Base-by-base conservation (phyloP, 2,329 filamentous ascomycete species). In the Phaeosphaeriaceae sp. region DNA sequence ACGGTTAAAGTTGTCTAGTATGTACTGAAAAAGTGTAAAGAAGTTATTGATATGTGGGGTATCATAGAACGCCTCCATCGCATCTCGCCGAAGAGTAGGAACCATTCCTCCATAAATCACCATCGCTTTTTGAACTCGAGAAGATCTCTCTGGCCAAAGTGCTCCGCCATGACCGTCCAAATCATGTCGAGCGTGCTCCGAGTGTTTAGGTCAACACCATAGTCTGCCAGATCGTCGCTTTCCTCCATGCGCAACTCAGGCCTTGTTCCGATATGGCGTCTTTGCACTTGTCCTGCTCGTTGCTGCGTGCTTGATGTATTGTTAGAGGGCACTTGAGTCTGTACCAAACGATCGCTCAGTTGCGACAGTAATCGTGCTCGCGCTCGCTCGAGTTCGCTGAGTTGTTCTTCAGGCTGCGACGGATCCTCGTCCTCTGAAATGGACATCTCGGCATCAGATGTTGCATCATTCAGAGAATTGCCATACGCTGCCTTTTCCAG, bases 181-280 rank as follows among this genome's bases (percentile, higher is more conserved):
- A 97, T 92, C 92, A 97, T 97, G 78, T 96, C 94, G 32, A 97
- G 83, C 43, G 93, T 93, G n/a, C 88, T 90, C 26, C 86, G 83
- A 1, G 75, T 79, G 54, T 79, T 78, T 30, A 67, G 61, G 22
- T 71, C 81, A 83, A 83, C 73, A 85, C 19, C 43, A 23, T 24
- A 49, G 53, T 48, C 32, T n/a, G 17, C 32, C n/a, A 30, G 19
- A 3, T 21, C 22, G 22, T 44, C 24, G 24, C 22, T 9, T 40
- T 30, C 44, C 19, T 23, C 26, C 26, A n/a, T 53, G 17, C n/a
- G 15, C 35, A 13, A 40, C 35, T 40, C 4, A n/a, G 15, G 35
- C 35, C 35, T n/a, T 8, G 6, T 17, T 40, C 15, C 15, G 30
- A 19, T 19, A 6, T 22, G 30, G n/a, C 26, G 19, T 50, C 24